Evolutionary conservation across 2,329 filamentous ascomycete genomes (phyloP).

Genomic region (Alternaria gansuensis): DNA sequence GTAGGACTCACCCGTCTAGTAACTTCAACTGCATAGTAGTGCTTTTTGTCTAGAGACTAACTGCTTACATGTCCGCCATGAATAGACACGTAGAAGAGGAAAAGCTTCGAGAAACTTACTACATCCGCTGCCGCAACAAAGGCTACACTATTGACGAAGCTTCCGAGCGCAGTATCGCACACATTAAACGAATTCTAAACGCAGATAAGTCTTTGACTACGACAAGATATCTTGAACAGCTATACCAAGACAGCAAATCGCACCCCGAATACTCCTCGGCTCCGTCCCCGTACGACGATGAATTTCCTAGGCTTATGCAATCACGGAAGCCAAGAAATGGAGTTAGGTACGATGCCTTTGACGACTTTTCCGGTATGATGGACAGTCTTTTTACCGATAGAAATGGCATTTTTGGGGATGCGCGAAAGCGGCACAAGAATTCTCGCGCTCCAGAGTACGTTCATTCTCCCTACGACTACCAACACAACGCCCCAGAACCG

Average conservation of each 20-base stretch:
- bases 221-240: not conserved
- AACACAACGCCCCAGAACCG: not conserved
- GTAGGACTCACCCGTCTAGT: not conserved
- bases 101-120: not conserved
- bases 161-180: not conserved
- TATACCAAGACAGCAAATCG: not conserved
- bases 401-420: not conserved
- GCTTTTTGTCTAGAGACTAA: not conserved
- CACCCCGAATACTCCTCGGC: not conserved
- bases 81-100: not conserved
- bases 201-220: not conserved
- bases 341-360: too few species aligned
- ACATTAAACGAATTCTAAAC: not conserved
- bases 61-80: not conserved
- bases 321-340: not conserved
- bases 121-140: not conserved
- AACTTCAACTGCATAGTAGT: not conserved
- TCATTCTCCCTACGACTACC: not conserved
- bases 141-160: constrained; percentile 3
- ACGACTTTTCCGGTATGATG: not conserved
- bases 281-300: not conserved
- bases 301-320: not conserved
- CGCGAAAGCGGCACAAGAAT: not conserved
- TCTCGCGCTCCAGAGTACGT: not conserved
- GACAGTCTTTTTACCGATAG: not conserved